Evolutionary conservation across 2,329 filamentous ascomycete genomes (phyloP), one percentile per base, ranked within the genome.

Genomic region (Cadophora malorum): DNA sequence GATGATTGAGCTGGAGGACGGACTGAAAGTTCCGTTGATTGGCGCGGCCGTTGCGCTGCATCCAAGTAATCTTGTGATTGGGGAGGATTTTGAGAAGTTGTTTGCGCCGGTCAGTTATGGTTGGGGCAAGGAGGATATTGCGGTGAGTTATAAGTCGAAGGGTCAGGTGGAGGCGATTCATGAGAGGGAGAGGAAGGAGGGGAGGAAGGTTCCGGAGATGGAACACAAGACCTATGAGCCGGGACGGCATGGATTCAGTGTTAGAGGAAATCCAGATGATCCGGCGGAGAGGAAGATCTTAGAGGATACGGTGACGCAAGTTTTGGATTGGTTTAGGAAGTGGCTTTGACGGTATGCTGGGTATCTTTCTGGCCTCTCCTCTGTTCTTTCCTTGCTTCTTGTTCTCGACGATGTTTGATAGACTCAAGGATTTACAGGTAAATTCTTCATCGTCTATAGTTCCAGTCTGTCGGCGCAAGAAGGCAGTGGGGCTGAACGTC

Each of bases 251-350:
- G 78, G 79, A 0, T 79, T 80, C 73, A 74, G 76, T 45, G 78
- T 80, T 1, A 74, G 79, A 73, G 79, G 79, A 7, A 79, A 80
- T 71, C 78, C 77, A 23, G 79, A 79, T 65, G 76, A 79, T 72
- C 75, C 76, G 10, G 59, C 69, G 60, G 78, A 79, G 71, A 78
- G 73, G 66, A 73, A 70, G 50, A 77, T 74, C 45, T 68, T 79
- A 67, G 78, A 80, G 66, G 78, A 78, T 52, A 78, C 76, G 41
- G 77, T 79, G 68, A 75, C 69, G 55, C 77, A 79, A 47, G 66
- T 60, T 35, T 67, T 67, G 59, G 62, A 66, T 10, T 71, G 69
- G 67, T 62, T 71, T 21, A 53, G 35, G 5, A 59, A 25, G 45
- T 69, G 63, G 64, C 63, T 68, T 47, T 68, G 41, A 58, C 49